Conservation (phyloP, 148 eudicot genomes). For the Rhododendron kiyosumense region DNA sequence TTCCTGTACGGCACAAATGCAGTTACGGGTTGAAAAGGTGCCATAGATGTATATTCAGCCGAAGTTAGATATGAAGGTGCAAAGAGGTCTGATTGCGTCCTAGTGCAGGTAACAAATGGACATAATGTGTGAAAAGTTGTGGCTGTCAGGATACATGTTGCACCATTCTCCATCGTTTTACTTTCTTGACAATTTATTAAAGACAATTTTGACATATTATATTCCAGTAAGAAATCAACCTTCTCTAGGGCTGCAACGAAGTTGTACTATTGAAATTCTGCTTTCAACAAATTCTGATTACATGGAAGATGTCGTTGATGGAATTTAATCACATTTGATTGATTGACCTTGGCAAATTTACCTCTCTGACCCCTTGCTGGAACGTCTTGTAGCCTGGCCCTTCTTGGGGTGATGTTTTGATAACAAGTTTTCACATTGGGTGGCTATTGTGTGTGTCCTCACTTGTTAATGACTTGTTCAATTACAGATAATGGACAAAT, state of each 20-base stretch:
- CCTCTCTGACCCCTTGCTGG: not conserved
- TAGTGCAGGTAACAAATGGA: conserved; percentile 61
- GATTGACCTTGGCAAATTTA: conserved; percentile 1
- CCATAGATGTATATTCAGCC: conserved; percentile 50
- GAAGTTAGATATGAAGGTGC: conserved; percentile 44
- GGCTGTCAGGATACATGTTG: not conserved
- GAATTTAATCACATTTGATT: conserved; percentile 7
- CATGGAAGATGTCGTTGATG: not conserved
- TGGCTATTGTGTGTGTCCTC: not conserved
- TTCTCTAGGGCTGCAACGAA: not conserved
- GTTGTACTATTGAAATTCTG: not conserved
- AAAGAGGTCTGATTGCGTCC: conserved; percentile 50
- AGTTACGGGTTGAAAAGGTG: conserved; percentile 37
- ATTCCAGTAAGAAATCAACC: not conserved
- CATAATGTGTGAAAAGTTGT: not conserved
- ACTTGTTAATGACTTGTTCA: conserved; percentile 1
- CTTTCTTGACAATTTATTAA: not conserved
- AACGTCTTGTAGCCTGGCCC: conserved; percentile 72
- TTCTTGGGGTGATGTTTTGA: conserved; percentile 71
- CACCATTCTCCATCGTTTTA: not conserved
- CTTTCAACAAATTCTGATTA: not conserved
- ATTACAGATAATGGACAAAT: conserved; percentile 54
- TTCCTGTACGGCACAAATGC: conserved; percentile 41
- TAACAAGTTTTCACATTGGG: conserved; percentile 74
- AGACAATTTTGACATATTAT: not conserved